Conservation (phyloP, 441 rosid genomes). For the Biscutella laevigata region DNA sequence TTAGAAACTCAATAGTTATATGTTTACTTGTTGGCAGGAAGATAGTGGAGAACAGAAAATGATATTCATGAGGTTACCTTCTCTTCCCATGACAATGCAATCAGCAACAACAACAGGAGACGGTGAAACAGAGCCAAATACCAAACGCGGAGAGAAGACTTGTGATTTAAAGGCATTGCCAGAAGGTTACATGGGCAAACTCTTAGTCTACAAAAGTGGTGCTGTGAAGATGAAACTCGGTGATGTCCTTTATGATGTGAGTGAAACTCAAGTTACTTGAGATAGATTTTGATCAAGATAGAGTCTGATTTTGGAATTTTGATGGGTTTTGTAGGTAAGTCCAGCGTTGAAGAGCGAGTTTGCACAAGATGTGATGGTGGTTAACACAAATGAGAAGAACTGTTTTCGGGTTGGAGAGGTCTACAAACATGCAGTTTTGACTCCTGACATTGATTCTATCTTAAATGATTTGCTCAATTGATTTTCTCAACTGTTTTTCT, state of each 20-base stretch:
- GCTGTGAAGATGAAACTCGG: slow-evolving; percentile 78
- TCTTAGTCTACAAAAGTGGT: slow-evolving; percentile 70
- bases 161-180: slow-evolving; percentile 43
- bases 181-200: slow-evolving; percentile 71
- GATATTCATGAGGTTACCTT: slow-evolving; percentile 53
- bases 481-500: background rate
- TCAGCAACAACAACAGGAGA: slow-evolving; percentile 25
- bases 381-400: slow-evolving; percentile 43
- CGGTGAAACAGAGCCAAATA: slow-evolving; percentile 19
- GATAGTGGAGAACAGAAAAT: slow-evolving; percentile 46
- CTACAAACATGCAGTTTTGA: slow-evolving; percentile 50
- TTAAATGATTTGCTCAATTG: slow-evolving; percentile 29
- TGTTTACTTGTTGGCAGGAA: slow-evolving; percentile 37
- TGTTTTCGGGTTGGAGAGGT: slow-evolving; percentile 57
- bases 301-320: background rate
- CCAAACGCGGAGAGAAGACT: slow-evolving; percentile 10
- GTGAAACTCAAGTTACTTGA: no score
- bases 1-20: background rate
- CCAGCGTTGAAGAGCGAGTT: slow-evolving; percentile 52
- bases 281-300: no score
- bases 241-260: slow-evolving; percentile 57
- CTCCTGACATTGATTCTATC: slow-evolving; percentile 57
- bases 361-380: slow-evolving; percentile 60
- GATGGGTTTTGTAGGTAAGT: slow-evolving; percentile 43
- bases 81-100: slow-evolving; percentile 49